Evolutionary conservation across 345 rosid species (phyloP).

Genomic region (Dimocarpus longan): DNA sequence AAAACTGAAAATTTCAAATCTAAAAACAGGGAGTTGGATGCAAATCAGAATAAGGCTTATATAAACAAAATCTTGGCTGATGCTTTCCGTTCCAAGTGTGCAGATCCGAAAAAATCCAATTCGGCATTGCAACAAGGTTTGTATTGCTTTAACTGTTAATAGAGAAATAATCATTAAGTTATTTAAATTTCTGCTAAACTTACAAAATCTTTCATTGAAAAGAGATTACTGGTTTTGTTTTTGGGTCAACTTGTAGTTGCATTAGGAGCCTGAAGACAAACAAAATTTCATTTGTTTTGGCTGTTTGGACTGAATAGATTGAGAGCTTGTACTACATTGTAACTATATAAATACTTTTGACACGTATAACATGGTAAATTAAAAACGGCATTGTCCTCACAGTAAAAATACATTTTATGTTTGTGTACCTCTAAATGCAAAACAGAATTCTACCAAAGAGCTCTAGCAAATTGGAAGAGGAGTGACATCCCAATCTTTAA

Average conservation of each 20-base stretch:
- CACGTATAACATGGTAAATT: neutral
- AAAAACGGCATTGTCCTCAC: neutral
- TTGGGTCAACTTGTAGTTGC: neutral
- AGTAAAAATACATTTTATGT: neutral
- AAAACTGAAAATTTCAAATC: neutral
- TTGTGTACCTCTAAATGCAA: neutral
- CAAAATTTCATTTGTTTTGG: neutral
- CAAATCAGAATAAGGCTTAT: slow-evolving; percentile 36
- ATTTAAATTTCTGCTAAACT: neutral
- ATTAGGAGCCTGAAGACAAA: neutral
- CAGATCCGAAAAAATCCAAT: slow-evolving; percentile 32
- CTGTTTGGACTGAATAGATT: neutral
- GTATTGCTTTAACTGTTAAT: neutral
- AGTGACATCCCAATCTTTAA: slow-evolving; percentile 39
- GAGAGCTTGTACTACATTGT: neutral
- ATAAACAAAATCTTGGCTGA: slow-evolving; percentile 60
- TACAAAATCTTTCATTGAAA: neutral
- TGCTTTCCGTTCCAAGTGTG: slow-evolving; percentile 55
- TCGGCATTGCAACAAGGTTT: slow-evolving; percentile 43
- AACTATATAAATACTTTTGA: neutral
- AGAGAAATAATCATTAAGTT: neutral
- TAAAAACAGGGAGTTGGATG: slow-evolving; percentile 44
- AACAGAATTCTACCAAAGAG: neutral
- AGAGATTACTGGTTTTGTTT: neutral
- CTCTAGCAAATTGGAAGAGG: slow-evolving; percentile 32